Conservation (phyloP, 169 alveolate species). For the Cyclospora cayetanensis region DNA sequence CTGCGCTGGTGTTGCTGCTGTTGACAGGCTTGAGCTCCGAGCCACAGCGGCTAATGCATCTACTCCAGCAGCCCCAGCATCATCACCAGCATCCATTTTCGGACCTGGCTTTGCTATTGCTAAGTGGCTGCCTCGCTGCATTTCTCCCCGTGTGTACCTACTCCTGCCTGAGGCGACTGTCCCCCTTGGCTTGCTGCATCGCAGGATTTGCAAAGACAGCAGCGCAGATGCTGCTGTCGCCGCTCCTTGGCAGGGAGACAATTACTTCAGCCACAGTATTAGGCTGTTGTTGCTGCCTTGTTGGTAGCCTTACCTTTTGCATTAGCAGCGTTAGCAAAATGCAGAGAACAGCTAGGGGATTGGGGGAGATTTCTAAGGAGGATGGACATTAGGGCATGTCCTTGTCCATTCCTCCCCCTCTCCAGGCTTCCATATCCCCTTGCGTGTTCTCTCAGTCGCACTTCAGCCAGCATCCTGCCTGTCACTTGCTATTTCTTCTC, state of each 20-base stretch:
- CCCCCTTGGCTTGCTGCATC: constrained; percentile 56
- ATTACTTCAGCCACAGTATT: neutral
- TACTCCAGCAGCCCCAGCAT: too few relatives aligned
- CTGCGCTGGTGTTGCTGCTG: neutral
- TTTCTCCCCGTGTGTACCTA: constrained; percentile 47
- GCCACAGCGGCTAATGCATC: too few relatives aligned
- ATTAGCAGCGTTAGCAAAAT: neutral
- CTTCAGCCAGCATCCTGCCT: too few relatives aligned
- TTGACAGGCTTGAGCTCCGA: too few relatives aligned
- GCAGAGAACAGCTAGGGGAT: too few relatives aligned
- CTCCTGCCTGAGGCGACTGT: constrained; percentile 38
- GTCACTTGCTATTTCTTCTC: too few relatives aligned
- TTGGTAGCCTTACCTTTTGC: neutral
- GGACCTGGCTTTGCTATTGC: constrained; percentile 19
- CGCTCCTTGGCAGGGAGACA: neutral
- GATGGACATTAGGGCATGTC: too few relatives aligned
- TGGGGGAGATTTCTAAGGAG: too few relatives aligned
- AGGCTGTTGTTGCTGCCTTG: neutral
- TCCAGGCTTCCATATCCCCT: too few relatives aligned
- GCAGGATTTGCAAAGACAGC: constrained; percentile 36
- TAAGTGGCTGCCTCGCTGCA: constrained; percentile 45
- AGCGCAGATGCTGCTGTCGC: constrained; percentile 52
- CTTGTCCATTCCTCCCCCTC: too few relatives aligned
- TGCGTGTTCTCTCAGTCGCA: too few relatives aligned
- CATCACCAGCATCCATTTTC: neutral